Base-by-base conservation (phyloP, 192 early-diverging fungal genomes). In the Umbelopsis vinacea region DNA sequence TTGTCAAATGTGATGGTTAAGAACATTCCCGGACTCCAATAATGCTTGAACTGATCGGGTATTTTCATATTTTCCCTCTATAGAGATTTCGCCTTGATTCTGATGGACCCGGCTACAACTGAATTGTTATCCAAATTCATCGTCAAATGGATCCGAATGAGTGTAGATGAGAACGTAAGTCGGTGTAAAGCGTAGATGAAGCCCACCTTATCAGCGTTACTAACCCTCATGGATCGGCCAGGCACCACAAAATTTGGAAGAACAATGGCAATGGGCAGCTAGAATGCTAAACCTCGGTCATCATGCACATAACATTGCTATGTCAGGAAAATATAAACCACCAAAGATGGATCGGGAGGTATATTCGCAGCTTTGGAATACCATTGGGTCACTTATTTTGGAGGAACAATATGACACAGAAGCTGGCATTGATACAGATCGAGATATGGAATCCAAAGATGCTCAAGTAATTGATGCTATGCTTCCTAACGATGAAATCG, bases 31-130 rank as follows among this genome's bases (percentile, higher is more conserved):
- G 29, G 1, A 29, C 3, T 29, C 6, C 23, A 67, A 21, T 22
- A 67, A 22, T 0, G 33, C 6, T 33, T 29, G 63, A 8, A 38
- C n/a, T 24, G 22, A 70, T n/a, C 17, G 0, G 24, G 26, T 17
- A 10, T 47, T 40, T n/a, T 40, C 8, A 57, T 8, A 48, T 35
- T 69, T 74, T 54, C 66, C 24, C 22, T 46, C 7, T 50, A 9
- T 73, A 87, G 87, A 38, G 87, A 88, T 55, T 83, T 85, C 57
- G 87, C 84, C 33, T 85, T 88, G 82, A 80, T 88, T 21, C 55
- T 88, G 67, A 86, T 85, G 67, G 84, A 86, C 43, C 83, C 85
- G 5, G 76, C 81, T 52, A 83, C 84, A 4, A 80, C 81, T 46
- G 83, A 88, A 21, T 81, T 86, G 68, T 77, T 88, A 40, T 81